Evolutionary conservation across 805 yeast species (phyloP).

Genomic region (Myxozyma udenii): DNA sequence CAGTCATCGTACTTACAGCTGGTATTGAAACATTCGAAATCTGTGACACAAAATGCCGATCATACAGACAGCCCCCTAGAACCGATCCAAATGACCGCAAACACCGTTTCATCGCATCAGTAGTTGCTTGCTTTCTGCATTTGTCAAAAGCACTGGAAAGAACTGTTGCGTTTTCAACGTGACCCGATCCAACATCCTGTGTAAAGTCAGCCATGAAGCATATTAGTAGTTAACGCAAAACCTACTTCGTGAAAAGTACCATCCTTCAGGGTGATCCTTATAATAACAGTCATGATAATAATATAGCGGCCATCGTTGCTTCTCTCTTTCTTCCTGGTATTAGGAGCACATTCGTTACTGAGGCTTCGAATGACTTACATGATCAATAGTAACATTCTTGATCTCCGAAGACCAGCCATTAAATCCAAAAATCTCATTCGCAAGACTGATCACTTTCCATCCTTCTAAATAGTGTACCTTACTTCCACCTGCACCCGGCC

Average conservation of each 20-base stretch:
- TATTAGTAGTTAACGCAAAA: neutral
- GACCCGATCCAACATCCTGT: conserved; percentile 67
- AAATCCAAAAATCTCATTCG: conserved; percentile 74
- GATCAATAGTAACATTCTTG: conserved; percentile 56
- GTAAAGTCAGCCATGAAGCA: neutral
- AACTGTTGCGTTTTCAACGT: conserved; percentile 49
- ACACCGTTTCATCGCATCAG: conserved; percentile 77
- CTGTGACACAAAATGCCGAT: conserved; percentile 32
- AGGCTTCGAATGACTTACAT: conserved; percentile 38
- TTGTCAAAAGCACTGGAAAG: conserved; percentile 74
- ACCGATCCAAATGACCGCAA: conserved; percentile 77
- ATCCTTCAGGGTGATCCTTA: conserved; percentile 69
- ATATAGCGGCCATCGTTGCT: conserved; percentile 12
- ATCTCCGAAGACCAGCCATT: conserved; percentile 76
- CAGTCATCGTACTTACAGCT: conserved; percentile 22
- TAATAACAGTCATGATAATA: conserved; percentile 40
- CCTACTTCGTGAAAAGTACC: conserved; percentile 68
- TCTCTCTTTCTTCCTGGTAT: conserved; percentile 7
- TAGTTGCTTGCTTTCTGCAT: conserved; percentile 80
- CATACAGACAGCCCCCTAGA: conserved; percentile 51
- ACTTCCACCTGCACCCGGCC: conserved; percentile 59
- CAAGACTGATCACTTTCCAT: conserved; percentile 65
- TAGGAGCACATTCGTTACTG: neutral
- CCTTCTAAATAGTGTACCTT: conserved; percentile 67
- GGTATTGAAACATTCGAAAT: conserved; percentile 28